Base-by-base conservation (phyloP, 2,329 filamentous ascomycete genomes). In the Pleoardoris graminearum region DNA sequence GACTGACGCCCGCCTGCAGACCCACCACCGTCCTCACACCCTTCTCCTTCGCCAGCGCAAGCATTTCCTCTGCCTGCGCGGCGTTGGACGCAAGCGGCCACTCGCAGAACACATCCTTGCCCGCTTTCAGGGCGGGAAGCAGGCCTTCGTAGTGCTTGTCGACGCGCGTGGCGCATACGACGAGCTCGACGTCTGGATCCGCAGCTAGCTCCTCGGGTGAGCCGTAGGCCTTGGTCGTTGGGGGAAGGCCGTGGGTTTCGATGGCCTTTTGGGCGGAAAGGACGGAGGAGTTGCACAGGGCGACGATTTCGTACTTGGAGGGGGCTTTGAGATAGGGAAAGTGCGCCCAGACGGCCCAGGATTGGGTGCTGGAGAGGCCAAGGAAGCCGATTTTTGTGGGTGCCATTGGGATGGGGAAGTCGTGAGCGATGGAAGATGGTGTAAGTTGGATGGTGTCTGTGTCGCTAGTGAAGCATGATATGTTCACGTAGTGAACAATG, bases 41-140 rank as follows among this genome's bases (percentile, higher is more conserved):
- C 16, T 72, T 73, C 30, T 62, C 47, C 32, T 70, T 62, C 0
- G 77, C 77, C 11, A 79, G 44, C 2, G 56, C 57, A 0, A 68
- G 58, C 37, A 82, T 59, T 56, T 79, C 75, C 37, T 74, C 65
- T 0, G 77, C 70, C 50, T 78, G 63, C 0, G 58, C 55, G 1
- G 72, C 50, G 38, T 71, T 74, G 3, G 65, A 63, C 0, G 66
- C 77, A 0, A 79, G 67, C 16, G 76, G 79, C 77, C 78, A 79
- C 54, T 81, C 79, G 23, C 77, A 71, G 50, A 76, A 80, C 27
- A 77, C 71, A 38, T 75, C 66, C 60, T 82, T 82, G 0, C 82
- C 83, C 3, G 76, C 73, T 30, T 70, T 58, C 2, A 81, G 53
- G 7, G 68, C 68, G 0, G 77, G 75, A 45, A 71, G 69, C 2